Evolutionary conservation across 192 early-diverging fungal species (phyloP).

Genomic region (Diversispora eburnea): DNA sequence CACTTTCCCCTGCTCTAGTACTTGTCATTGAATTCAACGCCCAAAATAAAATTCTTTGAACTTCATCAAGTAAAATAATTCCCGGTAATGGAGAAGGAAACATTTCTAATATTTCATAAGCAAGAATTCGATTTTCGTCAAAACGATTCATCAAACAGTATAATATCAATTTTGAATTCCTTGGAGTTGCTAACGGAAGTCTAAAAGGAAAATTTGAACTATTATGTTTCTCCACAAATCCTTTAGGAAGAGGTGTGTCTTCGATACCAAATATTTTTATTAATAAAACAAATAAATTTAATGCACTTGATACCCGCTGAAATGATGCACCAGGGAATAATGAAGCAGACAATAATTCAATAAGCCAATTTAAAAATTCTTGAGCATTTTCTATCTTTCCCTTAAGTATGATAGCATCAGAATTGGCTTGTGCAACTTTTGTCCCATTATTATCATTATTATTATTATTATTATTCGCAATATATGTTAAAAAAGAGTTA

Average conservation of each 20-base stretch:
- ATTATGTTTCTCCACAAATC: conserved; percentile 40
- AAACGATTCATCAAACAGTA: conserved; percentile 64
- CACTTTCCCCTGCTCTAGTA: conserved; percentile 74
- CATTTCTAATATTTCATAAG: conserved; percentile 64
- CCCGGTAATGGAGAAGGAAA: conserved; percentile 68
- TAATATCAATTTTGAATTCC: conserved; percentile 54
- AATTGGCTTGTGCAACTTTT: conserved; percentile 26
- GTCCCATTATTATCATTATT: conserved; percentile 1
- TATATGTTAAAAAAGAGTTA: conserved; percentile 32
- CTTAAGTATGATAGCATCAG: conserved; percentile 29
- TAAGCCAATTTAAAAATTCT: conserved; percentile 59
- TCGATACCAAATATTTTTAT: conserved; percentile 53
- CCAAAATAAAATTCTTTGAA: conserved; percentile 55
- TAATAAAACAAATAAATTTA: conserved; percentile 51
- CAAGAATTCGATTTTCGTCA: conserved; percentile 69
- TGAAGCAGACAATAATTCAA: conserved; percentile 51
- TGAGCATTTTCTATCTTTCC: conserved; percentile 45
- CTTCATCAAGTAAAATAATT: conserved; percentile 41
- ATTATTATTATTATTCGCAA: conserved; percentile 21
- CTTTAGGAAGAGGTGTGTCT: conserved; percentile 45
- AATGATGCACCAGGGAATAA: conserved; percentile 76
- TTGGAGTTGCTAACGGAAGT: conserved; percentile 43
- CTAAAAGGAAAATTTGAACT: conserved; percentile 53
- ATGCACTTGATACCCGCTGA: conserved; percentile 59
- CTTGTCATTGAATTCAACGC: conserved; percentile 61